Conservation (phyloP, 2,329 filamentous ascomycete genomes). For the Pseudopyricularia javanii region DNA sequence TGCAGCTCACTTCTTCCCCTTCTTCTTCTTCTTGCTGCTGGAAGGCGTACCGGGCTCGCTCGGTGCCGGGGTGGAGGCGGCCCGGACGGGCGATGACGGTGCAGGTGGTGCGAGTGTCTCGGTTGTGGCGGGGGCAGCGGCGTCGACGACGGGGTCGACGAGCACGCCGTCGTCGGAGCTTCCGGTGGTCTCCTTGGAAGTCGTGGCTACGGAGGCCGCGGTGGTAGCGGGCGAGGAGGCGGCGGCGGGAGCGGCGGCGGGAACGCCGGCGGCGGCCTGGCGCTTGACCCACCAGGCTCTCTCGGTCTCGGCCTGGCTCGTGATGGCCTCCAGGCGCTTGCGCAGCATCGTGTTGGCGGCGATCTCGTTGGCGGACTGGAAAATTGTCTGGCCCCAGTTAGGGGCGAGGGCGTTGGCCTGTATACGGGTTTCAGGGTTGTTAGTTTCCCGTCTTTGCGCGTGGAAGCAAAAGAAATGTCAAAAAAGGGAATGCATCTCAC, state of each 20-base stretch:
- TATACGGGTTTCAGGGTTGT: not conserved
- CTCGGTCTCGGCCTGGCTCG: constrained; percentile 58
- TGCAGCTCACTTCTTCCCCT: constrained; percentile 42
- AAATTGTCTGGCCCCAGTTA: constrained; percentile 88
- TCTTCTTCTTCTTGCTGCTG: constrained; percentile 43
- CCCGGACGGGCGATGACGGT: not conserved
- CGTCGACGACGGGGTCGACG: constrained; percentile 54
- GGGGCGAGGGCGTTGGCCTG: constrained; percentile 87
- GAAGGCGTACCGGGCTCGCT: constrained; percentile 18
- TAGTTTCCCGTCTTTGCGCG: not conserved
- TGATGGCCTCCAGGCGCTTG: constrained; percentile 61
- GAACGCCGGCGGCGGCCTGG: constrained; percentile 37
- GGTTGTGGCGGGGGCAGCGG: constrained; percentile 11
- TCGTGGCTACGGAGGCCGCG: constrained; percentile 17
- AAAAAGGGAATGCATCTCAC: constrained; percentile 31
- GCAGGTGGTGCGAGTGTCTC: not conserved
- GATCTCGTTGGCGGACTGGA: constrained; percentile 96
- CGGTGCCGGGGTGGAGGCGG: not conserved
- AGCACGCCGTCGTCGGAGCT: constrained; percentile 70
- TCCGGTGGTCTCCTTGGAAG: constrained; percentile 18
- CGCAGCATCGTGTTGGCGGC: constrained; percentile 71
- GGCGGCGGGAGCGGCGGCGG: constrained; percentile 21
- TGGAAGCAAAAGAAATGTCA: not conserved
- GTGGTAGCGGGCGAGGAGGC: constrained; percentile 50
- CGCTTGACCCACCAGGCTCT: constrained; percentile 90